Conservation (phyloP, 2,329 filamentous ascomycete genomes). For the Emergomyces orientalis region DNA sequence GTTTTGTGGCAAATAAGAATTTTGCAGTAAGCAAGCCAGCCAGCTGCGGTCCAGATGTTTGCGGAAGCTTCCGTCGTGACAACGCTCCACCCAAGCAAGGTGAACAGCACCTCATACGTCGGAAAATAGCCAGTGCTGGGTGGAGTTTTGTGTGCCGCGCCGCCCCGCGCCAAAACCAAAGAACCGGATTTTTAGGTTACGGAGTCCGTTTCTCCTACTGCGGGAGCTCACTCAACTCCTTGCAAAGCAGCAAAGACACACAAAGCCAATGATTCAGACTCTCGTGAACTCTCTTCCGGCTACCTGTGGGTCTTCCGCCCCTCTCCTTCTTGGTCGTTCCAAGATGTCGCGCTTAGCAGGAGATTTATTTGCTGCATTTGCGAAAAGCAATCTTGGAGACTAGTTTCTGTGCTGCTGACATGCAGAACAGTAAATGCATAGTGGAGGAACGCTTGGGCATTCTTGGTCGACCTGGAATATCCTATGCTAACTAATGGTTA, state of each 20-base stretch:
- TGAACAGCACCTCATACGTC: background rate
- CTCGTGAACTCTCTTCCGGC: no score
- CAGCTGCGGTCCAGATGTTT: background rate
- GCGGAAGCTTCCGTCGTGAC: background rate
- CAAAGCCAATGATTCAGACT: no score
- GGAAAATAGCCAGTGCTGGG: background rate
- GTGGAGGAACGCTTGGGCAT: background rate
- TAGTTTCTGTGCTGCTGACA: background rate
- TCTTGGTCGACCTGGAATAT: background rate
- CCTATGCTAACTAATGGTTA: background rate
- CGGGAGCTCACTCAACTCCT: no score
- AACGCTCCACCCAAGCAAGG: background rate
- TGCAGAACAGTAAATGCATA: background rate
- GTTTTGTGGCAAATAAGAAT: background rate
- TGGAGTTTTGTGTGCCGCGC: background rate
- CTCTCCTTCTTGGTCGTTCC: background rate
- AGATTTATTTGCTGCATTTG: background rate
- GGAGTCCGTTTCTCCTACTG: no score
- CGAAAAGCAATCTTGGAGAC: background rate
- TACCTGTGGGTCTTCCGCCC: no score
- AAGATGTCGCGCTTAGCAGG: background rate
- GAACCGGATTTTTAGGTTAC: background rate
- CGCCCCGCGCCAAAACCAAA: conserved; percentile 1
- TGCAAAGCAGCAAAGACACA: no score
- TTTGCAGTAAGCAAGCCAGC: background rate